A percentile compares a stretch with the other conserved stretches of the same genome.
phyloP scores from a whole-genome alignment of 179 eudicot genomes.

The Actinidia chinensis region DNA sequence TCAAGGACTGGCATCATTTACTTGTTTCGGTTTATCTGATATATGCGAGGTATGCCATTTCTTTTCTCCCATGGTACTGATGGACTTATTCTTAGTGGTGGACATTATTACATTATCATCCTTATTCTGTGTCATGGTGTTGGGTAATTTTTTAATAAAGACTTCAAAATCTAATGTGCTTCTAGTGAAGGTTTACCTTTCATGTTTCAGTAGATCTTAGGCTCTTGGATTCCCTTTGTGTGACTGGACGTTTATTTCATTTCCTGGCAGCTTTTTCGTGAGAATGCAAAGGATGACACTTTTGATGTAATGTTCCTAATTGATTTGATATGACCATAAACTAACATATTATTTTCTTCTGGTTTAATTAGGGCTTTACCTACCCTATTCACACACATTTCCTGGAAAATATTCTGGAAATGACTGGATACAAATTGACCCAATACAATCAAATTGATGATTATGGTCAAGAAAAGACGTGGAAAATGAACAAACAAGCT shows the following conservation, averaged over 20 bases:
- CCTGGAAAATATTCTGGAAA: constrained; percentile 74
- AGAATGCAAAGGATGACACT: constrained; percentile 2
- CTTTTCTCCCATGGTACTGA: not conserved
- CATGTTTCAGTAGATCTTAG: not conserved
- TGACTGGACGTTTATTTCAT: not conserved
- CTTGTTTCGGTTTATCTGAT: not conserved
- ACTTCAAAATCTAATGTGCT: not conserved
- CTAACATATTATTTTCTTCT: constrained; percentile 12
- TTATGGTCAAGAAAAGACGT: constrained; percentile 71
- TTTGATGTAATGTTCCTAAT: not conserved
- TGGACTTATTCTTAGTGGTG: not conserved
- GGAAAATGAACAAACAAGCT: constrained; percentile 86
- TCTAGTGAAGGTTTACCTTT: not conserved
- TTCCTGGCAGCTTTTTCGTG: not conserved
- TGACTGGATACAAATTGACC: constrained; percentile 72
- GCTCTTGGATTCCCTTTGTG: constrained; percentile 6
- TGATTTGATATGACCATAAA: not conserved
- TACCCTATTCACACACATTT: constrained; percentile 77
- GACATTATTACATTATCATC: too few species aligned
- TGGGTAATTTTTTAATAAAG: not conserved
- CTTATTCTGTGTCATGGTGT: not conserved
- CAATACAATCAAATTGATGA: constrained; percentile 85
- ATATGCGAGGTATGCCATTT: not conserved
- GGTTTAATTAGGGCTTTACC: constrained; percentile 65
- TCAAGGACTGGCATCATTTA: not conserved